Conservation (phyloP, 129 eudicot genomes). For the Cynara cardunculus region DNA sequence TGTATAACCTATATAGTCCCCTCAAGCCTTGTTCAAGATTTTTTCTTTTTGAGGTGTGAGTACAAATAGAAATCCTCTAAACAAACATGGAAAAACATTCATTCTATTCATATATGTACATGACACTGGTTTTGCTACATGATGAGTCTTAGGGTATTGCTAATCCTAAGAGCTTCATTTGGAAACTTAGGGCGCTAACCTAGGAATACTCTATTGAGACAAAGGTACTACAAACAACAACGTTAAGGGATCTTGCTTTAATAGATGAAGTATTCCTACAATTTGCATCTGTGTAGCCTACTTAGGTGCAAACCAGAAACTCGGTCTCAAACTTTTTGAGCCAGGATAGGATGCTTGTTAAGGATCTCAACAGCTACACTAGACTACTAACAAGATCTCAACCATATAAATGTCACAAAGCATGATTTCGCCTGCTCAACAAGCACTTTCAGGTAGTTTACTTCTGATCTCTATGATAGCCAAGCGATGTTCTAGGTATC, state of each 20-base stretch:
- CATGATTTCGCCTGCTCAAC: not conserved
- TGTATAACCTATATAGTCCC: too few species aligned
- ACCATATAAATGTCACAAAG: too few species aligned
- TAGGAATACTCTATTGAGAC: not conserved
- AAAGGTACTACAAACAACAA: not conserved
- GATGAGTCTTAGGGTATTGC: not conserved
- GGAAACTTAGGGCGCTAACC: not conserved
- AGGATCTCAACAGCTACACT: not conserved
- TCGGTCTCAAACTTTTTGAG: not conserved
- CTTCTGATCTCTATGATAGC: not conserved
- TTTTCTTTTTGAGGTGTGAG: not conserved
- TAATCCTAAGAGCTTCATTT: not conserved
- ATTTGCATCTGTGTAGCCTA: not conserved
- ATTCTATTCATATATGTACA: not conserved
- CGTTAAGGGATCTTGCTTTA: too few species aligned
- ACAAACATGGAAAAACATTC: not conserved
- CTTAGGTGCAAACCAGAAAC: not conserved
- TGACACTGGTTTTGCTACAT: not conserved
- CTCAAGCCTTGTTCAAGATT: too few species aligned
- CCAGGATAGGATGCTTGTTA: not conserved
- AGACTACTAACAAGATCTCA: not conserved
- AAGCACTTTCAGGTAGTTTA: not conserved
- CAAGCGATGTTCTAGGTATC: not conserved
- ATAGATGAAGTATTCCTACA: not conserved
- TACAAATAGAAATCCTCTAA: not conserved